A percentile compares a stretch with the other conserved stretches of the same genome.
phyloP scores from a whole-genome alignment of 1,139 yeast genomes.

The Pichia sp. region DNA sequence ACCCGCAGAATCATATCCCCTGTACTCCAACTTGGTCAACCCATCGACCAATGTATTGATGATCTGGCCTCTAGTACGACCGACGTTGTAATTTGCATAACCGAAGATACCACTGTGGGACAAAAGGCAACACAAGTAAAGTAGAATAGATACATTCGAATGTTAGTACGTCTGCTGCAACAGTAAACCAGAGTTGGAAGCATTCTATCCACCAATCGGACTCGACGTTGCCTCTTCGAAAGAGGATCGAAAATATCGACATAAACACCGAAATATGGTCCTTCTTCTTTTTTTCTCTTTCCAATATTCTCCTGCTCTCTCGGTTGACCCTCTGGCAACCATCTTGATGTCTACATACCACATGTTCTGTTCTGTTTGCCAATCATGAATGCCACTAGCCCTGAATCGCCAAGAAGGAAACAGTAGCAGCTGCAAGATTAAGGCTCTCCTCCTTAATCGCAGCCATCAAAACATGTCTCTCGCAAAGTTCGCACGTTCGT shows the following conservation, averaged over 20 bases:
- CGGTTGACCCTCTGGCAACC: background rate
- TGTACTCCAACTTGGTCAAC: constrained; percentile 86
- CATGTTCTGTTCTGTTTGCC: background rate
- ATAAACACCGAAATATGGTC: background rate
- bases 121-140: no score
- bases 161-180: background rate
- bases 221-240: background rate
- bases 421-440: background rate
- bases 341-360: background rate
- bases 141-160: background rate
- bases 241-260: background rate
- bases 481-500: background rate
- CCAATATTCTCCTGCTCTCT: background rate
- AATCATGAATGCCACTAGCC: background rate
- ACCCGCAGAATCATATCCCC: constrained; percentile 98
- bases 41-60: constrained; percentile 88
- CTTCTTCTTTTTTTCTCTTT: background rate
- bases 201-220: background rate
- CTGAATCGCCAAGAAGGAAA: background rate
- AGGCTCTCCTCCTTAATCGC: background rate
- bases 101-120: constrained; percentile 86
- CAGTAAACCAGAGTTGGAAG: background rate
- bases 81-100: constrained; percentile 92
- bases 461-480: background rate
- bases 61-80: constrained; percentile 88